These are phyloP conservation scores for Saccharomyces paradoxus DNA, from an alignment of 805 yeast genomes.

Conservation along the genomic window DNA sequence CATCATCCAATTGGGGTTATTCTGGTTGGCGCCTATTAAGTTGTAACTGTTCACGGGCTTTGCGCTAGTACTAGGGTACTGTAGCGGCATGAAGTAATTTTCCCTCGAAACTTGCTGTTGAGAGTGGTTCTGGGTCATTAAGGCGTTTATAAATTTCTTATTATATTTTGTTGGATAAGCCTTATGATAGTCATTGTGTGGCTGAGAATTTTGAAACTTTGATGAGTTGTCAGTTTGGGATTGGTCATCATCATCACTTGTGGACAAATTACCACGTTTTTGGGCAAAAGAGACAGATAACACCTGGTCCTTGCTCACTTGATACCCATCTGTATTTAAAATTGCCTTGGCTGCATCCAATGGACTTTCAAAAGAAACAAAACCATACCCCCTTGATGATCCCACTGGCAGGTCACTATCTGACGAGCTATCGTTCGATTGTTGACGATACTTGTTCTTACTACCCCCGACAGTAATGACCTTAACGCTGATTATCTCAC, in stretches of 20 bases:
- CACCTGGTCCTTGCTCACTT: constrained; percentile 42
- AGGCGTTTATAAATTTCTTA: constrained; percentile 21
- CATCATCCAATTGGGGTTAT: background rate
- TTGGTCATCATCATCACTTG: background rate
- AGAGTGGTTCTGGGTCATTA: constrained; percentile 16
- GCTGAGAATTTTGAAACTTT: background rate
- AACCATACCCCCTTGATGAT: constrained; percentile 68
- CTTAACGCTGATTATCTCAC: constrained; percentile 47
- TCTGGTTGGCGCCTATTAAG: background rate
- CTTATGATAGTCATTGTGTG: background rate
- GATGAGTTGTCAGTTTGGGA: background rate
- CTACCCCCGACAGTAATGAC: constrained; percentile 41
- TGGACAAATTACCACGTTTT: constrained; percentile 12
- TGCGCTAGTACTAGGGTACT: background rate
- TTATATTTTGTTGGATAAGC: constrained; percentile 11
- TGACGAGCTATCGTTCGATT: constrained; percentile 1
- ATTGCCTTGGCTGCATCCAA: constrained; percentile 63
- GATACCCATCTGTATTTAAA: constrained; percentile 36
- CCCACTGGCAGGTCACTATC: constrained; percentile 12
- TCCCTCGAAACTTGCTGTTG: constrained; percentile 6
- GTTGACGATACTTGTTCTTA: constrained; percentile 7
- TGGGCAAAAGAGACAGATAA: constrained; percentile 72
- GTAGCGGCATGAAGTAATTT: background rate
- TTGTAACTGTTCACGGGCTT: background rate
- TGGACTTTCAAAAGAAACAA: constrained; percentile 64